phyloP scores from a whole-genome alignment of 306 rosid species.

The Vicia faba region DNA sequence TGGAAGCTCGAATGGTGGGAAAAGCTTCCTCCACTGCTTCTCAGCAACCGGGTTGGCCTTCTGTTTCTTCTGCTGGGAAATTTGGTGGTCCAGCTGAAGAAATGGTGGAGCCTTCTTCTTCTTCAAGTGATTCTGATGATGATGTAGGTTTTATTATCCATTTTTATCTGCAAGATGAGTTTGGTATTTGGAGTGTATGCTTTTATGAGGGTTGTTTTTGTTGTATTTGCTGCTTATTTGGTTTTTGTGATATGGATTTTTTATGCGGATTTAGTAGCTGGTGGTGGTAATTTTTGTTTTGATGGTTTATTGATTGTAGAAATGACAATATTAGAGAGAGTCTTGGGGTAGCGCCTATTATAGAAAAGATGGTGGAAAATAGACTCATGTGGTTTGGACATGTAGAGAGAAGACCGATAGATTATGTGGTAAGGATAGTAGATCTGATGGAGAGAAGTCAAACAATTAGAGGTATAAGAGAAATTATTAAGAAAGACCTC shows the following conservation, averaged over 20 bases:
- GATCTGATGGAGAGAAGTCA: too few relatives aligned
- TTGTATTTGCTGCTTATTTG: conserved; percentile 20
- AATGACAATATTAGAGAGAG: too few relatives aligned
- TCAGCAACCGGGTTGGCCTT: conserved; percentile 67
- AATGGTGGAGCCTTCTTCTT: conserved; percentile 66
- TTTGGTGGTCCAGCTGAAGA: conserved; percentile 60
- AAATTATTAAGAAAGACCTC: too few relatives aligned
- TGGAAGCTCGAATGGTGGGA: conserved; percentile 97
- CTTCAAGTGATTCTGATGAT: conserved; percentile 92
- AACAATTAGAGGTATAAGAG: too few relatives aligned
- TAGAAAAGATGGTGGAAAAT: too few relatives aligned
- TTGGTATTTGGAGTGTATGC: conserved; percentile 10
- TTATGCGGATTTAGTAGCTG: conserved; percentile 9
- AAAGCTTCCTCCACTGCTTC: conserved; percentile 63
- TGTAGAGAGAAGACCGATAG: too few relatives aligned
- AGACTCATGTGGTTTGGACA: too few relatives aligned
- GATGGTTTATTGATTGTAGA: not conserved
- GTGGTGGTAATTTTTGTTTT: not conserved
- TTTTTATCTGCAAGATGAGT: conserved; percentile 26
- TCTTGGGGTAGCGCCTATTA: too few relatives aligned
- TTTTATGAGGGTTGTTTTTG: not conserved
- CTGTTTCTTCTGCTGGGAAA: conserved; percentile 63
- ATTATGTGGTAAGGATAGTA: too few relatives aligned
- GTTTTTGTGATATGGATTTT: conserved; percentile 9
- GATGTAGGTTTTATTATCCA: conserved; percentile 59